Evolutionary conservation across 2,329 filamentous ascomycete species (phyloP), one percentile per base, ranked within the genome.

Genomic region (Bipolaris victoriae): DNA sequence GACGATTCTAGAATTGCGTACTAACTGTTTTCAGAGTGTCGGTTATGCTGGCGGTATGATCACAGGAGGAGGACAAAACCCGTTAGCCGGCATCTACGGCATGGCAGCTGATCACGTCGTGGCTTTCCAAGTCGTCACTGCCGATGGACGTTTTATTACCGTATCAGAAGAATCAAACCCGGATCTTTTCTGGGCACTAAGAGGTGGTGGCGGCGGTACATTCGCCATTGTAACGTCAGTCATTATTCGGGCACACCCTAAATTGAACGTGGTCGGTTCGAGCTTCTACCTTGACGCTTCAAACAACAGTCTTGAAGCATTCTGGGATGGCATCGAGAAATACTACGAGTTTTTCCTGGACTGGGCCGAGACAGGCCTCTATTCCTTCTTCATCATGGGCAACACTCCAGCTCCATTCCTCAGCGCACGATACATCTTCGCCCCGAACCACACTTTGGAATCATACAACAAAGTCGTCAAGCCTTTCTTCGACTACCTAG

Each of bases 51-150:
- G 68, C 26, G 65, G 76, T 2, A 76, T 69, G 62, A 63, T 73
- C 13, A 61, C 63, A 7, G 83, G 81, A 2, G 84, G 82, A 29
- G 84, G 84, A 0, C 82, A 86, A 67, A 81, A 78, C 15, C 82
- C 82, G 9, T 65, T 86, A 36, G 78, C 79, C 9, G 76, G 76
- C 29, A 66, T 79, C 35, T 81, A 81, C 59, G 69, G 69, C 3
- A 69, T 71, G 65, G 61, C 66, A 7, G 67, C 64, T 13, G 68
- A 71, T 36, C 49, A 62, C 15, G 63, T 70, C 0, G 39, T 70
- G 2, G 58, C 60, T 3, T 63, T 62, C 45, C 48, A 70, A 15
- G 55, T 70, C 16, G 66, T 67, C 1, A 66, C 64, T 1, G 61
- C 69, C 0, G 47, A 56, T 43, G 68, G 67, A 26, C 50, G 49